Evolutionary conservation across 2,329 filamentous ascomycete genomes (phyloP), one percentile per base, ranked within the genome.

Genomic region (Escovopsis sp.): DNA sequence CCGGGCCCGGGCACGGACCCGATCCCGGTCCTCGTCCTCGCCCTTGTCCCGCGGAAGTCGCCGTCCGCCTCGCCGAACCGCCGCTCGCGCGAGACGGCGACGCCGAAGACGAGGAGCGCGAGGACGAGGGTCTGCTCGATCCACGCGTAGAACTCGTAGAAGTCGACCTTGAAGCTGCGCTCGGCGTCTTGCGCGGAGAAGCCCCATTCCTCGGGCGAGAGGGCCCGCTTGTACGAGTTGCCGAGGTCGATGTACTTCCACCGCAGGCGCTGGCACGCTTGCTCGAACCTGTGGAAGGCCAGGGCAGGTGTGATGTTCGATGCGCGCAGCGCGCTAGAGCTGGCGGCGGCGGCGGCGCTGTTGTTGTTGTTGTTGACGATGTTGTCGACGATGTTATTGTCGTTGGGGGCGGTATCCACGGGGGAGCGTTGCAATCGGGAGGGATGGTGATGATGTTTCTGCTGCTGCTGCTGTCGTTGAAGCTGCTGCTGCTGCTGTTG

Each of bases 131-230:
- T 80, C 28, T 82, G 74, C 60, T 86, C 82, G 6, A 85, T 70
- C 33, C 83, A 69, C 41, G 76, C 75, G 61, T 85, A 85, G 57
- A 80, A 85, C 53, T 86, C 82, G 59, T 82, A 78, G 48, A 85
- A 86, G 53, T 85, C 82, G 7, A 85, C 69, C 57, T 85, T 85
- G 65, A 85, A 85, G 68, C 84, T 84, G 12, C 74, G 68, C 57
- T 80, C 75, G 0, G 72, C 72, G 48, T 73, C 69, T 5, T 57
- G 55, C 18, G 54, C 51, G 0, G 59, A 51, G 37, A 66, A 63
- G 35, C 54, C 59, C 32, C 51, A 56, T 1, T 55, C 53, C 2
- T 55, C 44, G 6, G 63, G 62, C 33, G 61, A 56, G 23, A 63
- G 61, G 0, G 76, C 75, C 2, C 66, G 61, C n/a, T 57, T 58